phyloP scores from a whole-genome alignment of 2,329 filamentous ascomycete species.

The Aspergillus sp. region DNA sequence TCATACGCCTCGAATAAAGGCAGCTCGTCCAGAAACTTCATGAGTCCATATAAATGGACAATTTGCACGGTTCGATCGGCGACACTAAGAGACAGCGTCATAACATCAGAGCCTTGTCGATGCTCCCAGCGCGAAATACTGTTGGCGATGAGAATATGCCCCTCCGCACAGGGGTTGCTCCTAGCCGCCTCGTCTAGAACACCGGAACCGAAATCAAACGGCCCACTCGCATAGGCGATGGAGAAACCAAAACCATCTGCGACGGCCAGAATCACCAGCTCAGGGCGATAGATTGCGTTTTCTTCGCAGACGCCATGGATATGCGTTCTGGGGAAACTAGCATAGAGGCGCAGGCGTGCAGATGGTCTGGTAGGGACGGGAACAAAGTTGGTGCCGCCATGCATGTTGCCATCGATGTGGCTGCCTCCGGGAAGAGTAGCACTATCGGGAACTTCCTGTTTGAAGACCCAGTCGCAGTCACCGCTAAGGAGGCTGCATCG shows the following conservation, averaged over 20 bases:
- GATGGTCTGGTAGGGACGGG: neutral
- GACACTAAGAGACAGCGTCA: neutral
- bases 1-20: neutral
- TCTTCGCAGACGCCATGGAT: neutral
- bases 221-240: neutral
- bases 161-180: neutral
- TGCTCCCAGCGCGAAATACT: neutral
- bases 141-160: neutral
- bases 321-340: neutral
- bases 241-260: neutral
- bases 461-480: neutral
- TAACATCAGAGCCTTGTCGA: neutral
- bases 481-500: neutral
- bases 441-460: neutral
- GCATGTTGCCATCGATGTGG: neutral
- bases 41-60: neutral
- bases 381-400: conserved; percentile 1
- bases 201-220: neutral
- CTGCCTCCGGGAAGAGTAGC: neutral
- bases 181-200: neutral
- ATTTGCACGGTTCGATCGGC: neutral
- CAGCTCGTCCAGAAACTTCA: neutral
- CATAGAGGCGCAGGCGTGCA: neutral
- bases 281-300: neutral
- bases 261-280: neutral